Percentiles rank a stretch among this genome's conserved stretches.
Conservation (phyloP, 441 rosid genomes). For the Populus hybrid region DNA sequence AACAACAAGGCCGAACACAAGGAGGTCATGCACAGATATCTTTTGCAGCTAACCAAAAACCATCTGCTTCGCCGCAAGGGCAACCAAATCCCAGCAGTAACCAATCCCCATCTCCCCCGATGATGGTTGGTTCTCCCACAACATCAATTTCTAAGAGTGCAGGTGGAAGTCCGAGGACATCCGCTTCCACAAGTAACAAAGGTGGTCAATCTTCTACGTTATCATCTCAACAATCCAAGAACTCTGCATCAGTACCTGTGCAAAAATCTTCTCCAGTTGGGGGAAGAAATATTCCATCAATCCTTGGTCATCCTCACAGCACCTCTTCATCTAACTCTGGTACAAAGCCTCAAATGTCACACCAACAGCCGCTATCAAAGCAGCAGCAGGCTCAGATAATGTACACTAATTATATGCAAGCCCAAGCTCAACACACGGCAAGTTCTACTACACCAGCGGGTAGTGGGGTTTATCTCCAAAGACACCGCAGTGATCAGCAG, state of each 20-base stretch:
- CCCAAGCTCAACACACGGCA: conserved; percentile 53
- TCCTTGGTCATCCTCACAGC: conserved; percentile 61
- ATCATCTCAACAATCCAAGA: conserved; percentile 68
- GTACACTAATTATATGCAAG: conserved; percentile 54
- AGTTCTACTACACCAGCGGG: conserved; percentile 36
- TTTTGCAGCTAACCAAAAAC: conserved; percentile 69
- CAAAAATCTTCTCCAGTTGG: conserved; percentile 60
- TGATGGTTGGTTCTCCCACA: conserved; percentile 78
- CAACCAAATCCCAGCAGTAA: conserved; percentile 50
- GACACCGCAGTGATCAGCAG: conserved; percentile 62
- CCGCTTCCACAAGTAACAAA: conserved; percentile 63
- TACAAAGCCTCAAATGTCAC: conserved; percentile 47
- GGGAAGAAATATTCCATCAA: conserved; percentile 59
- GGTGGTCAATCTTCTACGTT: conserved; percentile 61
- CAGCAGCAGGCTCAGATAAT: conserved; percentile 62
- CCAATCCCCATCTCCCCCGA: conserved; percentile 64
- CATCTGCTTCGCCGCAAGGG: conserved; percentile 43
- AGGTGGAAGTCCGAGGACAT: conserved; percentile 87
- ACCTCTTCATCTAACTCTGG: conserved; percentile 44
- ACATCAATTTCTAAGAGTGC: conserved; percentile 80
- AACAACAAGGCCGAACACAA: conserved; percentile 69
- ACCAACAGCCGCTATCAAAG: conserved; percentile 41
- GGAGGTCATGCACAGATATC: conserved; percentile 76
- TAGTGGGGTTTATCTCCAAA: conserved; percentile 58
- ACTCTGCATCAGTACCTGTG: conserved; percentile 44